Evolutionary conservation across 768 basidiomycete species (phyloP), one percentile per base, ranked within the genome.

Genomic region (Agrocybe pediades): DNA sequence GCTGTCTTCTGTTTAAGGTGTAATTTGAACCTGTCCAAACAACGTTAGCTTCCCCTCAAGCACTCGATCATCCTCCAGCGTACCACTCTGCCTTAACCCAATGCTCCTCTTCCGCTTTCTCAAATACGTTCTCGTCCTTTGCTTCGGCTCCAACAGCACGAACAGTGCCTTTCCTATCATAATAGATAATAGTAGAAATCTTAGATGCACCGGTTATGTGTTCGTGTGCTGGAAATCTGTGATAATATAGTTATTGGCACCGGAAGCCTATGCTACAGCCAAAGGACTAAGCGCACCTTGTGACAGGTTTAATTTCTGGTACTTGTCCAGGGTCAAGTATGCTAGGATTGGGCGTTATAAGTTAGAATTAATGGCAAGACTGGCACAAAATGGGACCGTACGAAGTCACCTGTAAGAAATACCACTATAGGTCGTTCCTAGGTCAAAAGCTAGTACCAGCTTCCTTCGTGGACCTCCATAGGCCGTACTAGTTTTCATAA

Each of bases 41-140:
- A 19, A 13, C 44, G 16, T 15, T 19, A 23, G n/a, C 23, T 27
- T 27, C 21, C 49, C 13, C 27, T n/a, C 13, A 11, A 23, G 2
- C 9, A 6, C 1, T 2, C 3, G 17, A 44, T 24, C 15, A 4
- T 16, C 15, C n/a, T 45, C 47, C 21, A 27, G 16, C 53, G 16
- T 17, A 80, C 81, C 81, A 82, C 64, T 80, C 79, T 1, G 74
- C 74, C 53, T 77, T 82, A 33, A 68, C 59, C 77, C 78, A 82
- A n/a, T 70, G 69, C 51, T 79, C 72, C 0, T 78, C 75, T 24
- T 74, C 74, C 1, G 79, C 78, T 48, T 29, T 60, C 52, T 79
- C 76, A 9, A 72, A 60, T 2, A 71, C 65, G 20, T 71, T 68
- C 45, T 76, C 77, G 39, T 68, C 68, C 33, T 64, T 59, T 2